Conservation (phyloP, 1,284 basidiomycete species). For the Salmacisia buchloeana region DNA sequence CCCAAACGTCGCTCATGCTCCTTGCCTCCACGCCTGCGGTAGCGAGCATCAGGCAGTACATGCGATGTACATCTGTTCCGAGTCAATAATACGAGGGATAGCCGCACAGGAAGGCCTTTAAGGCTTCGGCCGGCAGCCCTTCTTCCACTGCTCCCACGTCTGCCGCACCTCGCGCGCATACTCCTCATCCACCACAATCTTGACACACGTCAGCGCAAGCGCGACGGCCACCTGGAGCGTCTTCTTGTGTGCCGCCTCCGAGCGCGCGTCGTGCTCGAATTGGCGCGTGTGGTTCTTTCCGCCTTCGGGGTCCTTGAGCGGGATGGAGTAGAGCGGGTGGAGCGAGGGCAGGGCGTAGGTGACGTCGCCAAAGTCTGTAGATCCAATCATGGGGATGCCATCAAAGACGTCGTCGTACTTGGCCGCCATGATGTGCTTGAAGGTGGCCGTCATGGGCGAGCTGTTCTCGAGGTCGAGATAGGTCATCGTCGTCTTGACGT, state of each 20-base stretch:
- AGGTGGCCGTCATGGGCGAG: constrained; percentile 22
- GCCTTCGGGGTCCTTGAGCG: constrained; percentile 32
- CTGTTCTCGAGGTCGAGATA: constrained; percentile 49
- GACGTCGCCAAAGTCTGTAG: constrained; percentile 51
- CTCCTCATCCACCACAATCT: constrained; percentile 46
- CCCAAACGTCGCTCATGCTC: no score
- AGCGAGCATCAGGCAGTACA: no score
- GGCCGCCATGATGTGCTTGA: constrained; percentile 46
- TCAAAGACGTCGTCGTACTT: constrained; percentile 15
- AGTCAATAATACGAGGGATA: no score
- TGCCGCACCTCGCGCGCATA: constrained; percentile 39
- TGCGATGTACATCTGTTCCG: no score
- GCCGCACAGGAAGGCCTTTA: background rate
- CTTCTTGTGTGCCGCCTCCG: constrained; percentile 35
- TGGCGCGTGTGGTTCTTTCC: constrained; percentile 49
- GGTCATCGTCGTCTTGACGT: constrained; percentile 51
- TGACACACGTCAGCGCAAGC: constrained; percentile 47
- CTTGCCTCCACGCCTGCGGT: no score
- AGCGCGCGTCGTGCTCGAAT: constrained; percentile 33
- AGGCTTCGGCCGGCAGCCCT: background rate
- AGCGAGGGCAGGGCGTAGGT: constrained; percentile 48
- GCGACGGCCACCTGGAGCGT: constrained; percentile 50
- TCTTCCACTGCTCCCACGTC: constrained; percentile 25
- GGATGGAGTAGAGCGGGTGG: constrained; percentile 49
- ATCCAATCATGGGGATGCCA: constrained; percentile 21